phyloP scores from a whole-genome alignment of 2,329 filamentous ascomycete genomes.

The Plenodomus tracheiphilus region DNA sequence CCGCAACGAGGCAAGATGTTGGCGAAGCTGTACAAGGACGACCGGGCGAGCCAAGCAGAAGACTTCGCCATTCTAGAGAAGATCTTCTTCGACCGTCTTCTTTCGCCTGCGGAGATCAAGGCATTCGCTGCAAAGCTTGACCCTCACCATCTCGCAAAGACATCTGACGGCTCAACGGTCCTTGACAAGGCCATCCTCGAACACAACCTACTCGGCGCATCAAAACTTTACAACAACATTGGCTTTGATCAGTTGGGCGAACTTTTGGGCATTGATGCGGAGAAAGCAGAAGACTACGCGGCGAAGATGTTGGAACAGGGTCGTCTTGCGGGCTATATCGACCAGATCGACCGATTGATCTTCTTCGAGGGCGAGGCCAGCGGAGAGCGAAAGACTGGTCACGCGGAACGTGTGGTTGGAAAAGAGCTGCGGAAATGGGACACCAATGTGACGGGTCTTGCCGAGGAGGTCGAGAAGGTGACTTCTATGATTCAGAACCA shows the following conservation, averaged over 20 bases:
- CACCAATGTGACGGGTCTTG: conserved; percentile 78
- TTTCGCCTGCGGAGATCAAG: conserved; percentile 79
- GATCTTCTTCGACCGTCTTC: conserved; percentile 89
- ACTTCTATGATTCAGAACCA: conserved; percentile 78
- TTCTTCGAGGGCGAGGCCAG: conserved; percentile 82
- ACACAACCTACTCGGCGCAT: conserved; percentile 89
- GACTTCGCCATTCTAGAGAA: conserved; percentile 93
- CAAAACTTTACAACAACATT: conserved; percentile 59
- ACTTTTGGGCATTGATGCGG: conserved; percentile 76
- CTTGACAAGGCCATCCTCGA: conserved; percentile 92
- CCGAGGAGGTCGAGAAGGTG: conserved; percentile 87
- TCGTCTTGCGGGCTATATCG: conserved; percentile 82
- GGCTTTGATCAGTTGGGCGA: conserved; percentile 69
- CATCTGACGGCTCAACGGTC: conserved; percentile 88
- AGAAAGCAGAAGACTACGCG: conserved; percentile 87
- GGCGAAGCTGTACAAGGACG: conserved; percentile 89
- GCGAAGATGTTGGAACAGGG: conserved; percentile 96
- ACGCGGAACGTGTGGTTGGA: conserved; percentile 62
- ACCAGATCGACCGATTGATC: conserved; percentile 88
- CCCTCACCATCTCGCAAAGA: conserved; percentile 88
- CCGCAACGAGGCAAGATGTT: conserved; percentile 80
- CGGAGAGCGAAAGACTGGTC: conserved; percentile 68
- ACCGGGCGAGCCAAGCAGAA: conserved; percentile 72
- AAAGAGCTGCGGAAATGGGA: conserved; percentile 86
- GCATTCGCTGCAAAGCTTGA: conserved; percentile 80